Base-by-base conservation (phyloP, 169 alveolate genomes). In the Plasmodium vivax region DNA sequence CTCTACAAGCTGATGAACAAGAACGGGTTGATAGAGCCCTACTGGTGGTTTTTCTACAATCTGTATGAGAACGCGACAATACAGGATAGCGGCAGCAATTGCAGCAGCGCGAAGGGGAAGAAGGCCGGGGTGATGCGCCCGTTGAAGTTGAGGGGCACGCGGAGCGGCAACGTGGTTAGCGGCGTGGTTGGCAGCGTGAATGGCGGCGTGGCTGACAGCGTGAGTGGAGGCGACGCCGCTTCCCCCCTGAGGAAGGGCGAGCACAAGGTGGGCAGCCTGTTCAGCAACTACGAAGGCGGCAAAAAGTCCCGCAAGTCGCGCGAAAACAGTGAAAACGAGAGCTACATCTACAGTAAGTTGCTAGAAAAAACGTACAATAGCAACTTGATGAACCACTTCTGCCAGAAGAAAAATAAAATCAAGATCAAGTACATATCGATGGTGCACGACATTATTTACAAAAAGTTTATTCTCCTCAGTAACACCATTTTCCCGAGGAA, bases 21-120 rank as follows among this genome's bases (percentile, higher is more conserved):
- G 27, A 81, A 45, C n/a, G 94, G 91, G 43, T 45, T 81, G 14
- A 80, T 90, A 41, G 94, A 90, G 6, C 94, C 94, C 3, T 90
- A 81, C 73, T 90, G 94, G 94, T 90, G 94, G 94, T 90, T 90
- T 71, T 90, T 81, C 73, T 90, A 90, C 58, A 81, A 81, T 41
- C 58, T 90, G 56, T 90, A 90, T 90, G 83, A 80, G 68, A 72
- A 90, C 68, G 82, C 93, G 7, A 32, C 85, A 10, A 77, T 87
- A 87, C 85, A 87, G n/a, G 85, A 77, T 51, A 51, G 81, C 27
- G 81, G 38, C 1, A 27, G 91, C 27, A 83, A 38, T 32, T 38
- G 85, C 27, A 80, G 71, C 58, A 83, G 80, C 58, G 58, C 91
- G 19, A 14, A 74, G 43, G 36, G n/a, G 27, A 80, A 80, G 71